Conservation (phyloP, 495 filamentous ascomycete genomes). For the Neurospora sp. region DNA sequence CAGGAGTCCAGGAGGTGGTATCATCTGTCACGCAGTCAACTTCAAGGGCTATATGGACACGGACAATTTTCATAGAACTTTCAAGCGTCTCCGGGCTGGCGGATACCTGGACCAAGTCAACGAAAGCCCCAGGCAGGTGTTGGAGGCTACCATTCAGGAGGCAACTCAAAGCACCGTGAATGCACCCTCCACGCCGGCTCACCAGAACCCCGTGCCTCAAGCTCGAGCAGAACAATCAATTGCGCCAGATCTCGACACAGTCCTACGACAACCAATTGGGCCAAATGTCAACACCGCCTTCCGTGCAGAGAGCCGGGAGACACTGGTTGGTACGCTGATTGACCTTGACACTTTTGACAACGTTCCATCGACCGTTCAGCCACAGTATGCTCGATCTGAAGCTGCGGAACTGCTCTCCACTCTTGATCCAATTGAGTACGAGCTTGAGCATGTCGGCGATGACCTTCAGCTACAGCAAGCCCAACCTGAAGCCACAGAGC, state of each 20-base stretch:
- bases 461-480: neutral
- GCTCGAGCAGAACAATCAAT: neutral
- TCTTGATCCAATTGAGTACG: neutral
- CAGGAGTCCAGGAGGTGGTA: neutral
- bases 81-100: neutral
- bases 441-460: neutral
- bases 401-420: neutral
- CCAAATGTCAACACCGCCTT: neutral
- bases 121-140: neutral
- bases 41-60: neutral
- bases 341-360: neutral
- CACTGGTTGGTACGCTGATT: neutral
- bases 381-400: neutral
- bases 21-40: neutral
- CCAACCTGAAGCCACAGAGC: neutral
- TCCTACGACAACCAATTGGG: neutral
- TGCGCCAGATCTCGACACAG: neutral
- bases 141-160: neutral
- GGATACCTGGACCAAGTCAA: neutral
- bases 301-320: neutral
- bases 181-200: neutral
- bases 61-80: neutral
- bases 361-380: neutral
- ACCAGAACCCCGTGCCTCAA: neutral
- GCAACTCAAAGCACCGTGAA: neutral